These are phyloP conservation scores for Tulasnella sp. DNA, from an alignment of 768 basidiomycete genomes.

Conservation along the genomic window DNA sequence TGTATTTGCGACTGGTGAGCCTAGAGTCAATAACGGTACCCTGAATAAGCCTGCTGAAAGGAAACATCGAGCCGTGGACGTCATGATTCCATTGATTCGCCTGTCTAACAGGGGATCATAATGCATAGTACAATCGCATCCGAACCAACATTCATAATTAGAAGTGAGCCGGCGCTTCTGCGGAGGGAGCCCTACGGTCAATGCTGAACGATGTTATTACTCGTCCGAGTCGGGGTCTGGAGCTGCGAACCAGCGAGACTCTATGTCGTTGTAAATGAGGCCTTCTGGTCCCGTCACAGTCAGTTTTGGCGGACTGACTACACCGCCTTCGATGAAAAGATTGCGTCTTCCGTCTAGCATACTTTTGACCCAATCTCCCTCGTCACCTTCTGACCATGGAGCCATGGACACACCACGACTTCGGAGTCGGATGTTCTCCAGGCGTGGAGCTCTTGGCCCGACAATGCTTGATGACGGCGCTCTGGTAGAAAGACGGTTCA, in stretches of 20 bases:
- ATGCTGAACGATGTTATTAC: no score
- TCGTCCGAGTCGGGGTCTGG: no score
- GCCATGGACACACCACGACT: background rate
- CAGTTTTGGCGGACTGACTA: background rate
- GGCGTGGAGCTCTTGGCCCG: background rate
- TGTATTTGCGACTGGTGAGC: no score
- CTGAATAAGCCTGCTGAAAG: no score
- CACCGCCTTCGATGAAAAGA: background rate
- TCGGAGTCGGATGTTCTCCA: background rate
- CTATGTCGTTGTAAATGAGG: background rate
- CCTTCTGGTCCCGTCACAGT: background rate
- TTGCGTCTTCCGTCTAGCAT: background rate
- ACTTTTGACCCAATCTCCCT: background rate
- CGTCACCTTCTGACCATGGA: background rate
- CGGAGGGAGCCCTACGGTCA: no score
- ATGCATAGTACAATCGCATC: no score
- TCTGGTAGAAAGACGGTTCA: background rate
- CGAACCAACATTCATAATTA: no score
- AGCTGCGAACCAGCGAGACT: background rate
- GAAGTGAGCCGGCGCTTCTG: no score
- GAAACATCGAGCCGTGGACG: no score
- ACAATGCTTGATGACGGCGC: background rate
- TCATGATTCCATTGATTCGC: no score
- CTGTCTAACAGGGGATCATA: no score
- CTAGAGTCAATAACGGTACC: no score